Evolutionary conservation across 345 rosid species (phyloP), one percentile per base, ranked within the genome.

Genomic region (Aegle marmelos): DNA sequence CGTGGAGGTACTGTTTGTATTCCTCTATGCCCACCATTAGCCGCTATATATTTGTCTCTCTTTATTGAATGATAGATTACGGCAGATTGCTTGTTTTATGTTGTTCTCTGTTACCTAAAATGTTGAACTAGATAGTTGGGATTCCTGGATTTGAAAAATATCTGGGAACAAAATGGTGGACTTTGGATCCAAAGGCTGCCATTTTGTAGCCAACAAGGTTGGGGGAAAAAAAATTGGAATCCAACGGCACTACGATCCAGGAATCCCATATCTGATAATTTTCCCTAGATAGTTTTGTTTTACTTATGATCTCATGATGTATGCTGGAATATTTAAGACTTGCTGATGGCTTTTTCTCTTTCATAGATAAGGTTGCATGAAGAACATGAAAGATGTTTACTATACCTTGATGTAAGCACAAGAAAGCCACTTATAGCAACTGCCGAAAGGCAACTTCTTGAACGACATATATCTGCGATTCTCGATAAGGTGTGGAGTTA

Each of bases 341-440:
- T 72, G 48, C 64, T 58, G 50, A 71, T 54, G 58, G 9, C 61
- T 54, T 41, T 14, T 82, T 81, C 78, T 79, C 84, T 80, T 77
- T 79, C 84, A 82, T 90, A 96, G 98, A 84, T 84, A 75, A 91
- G 99, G 79, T 90, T 96, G 89, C 91, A 94, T 76, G 99, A 96
- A 87, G 99, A 95, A 79, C 96, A 92, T 81, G 99, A 95, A 81
- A 89, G 99, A 86, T 92, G 99, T 84, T 84, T 94, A 75, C 89
- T 92, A 39, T 96, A 96, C 85, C 89, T 96, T 73, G 98, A 94
- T 75, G 91, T 89, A 63, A 83, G 89, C 78, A 96, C 98, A 79
- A 89, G 94, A 83, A 96, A 91, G 86, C 91, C 90, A 57, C 87
- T 96, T 66, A 91, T 94, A 77, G 93, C 97, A 68, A 90, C 93